phyloP scores from a whole-genome alignment of 805 yeast species.

The Phaffomyces antillensis region DNA sequence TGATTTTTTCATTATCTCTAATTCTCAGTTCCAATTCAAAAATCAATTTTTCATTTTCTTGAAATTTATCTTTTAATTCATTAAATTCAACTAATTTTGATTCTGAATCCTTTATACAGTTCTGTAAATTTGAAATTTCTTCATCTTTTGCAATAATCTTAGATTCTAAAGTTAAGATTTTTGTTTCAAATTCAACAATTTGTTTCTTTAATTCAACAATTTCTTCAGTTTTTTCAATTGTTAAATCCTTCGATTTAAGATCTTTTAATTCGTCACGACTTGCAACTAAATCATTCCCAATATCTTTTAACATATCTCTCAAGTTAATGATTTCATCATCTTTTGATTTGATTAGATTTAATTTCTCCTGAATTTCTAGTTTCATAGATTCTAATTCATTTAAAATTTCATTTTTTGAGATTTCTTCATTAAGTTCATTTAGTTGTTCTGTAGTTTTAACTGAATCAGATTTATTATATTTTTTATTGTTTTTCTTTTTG shows the following conservation, averaged over 20 bases:
- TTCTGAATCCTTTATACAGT: neutral
- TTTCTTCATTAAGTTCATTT: constrained; percentile 1
- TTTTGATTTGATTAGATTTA: constrained; percentile 30
- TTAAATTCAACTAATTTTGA: constrained; percentile 5
- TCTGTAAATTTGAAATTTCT: neutral
- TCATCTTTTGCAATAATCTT: neutral
- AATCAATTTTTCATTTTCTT: constrained; percentile 8
- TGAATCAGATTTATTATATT: constrained; percentile 7
- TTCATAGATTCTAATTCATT: constrained; percentile 2
- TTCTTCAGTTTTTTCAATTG: neutral
- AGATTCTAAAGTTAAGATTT: neutral
- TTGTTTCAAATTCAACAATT: constrained; percentile 20
- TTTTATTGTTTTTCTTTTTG: constrained; percentile 15
- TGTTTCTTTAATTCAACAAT: constrained; percentile 15
- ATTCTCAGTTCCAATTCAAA: neutral
- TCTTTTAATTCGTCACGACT: constrained; percentile 53
- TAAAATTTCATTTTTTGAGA: neutral
- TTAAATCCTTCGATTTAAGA: constrained; percentile 8
- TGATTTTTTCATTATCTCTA: too few species aligned
- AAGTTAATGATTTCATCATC: constrained; percentile 60
- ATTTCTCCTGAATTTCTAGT: constrained; percentile 9
- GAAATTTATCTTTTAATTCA: constrained; percentile 11
- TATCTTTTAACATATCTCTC: constrained; percentile 66
- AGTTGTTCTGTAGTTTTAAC: constrained; percentile 21
- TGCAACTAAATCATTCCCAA: constrained; percentile 75